Evolutionary conservation across 768 basidiomycete species (phyloP), one percentile per base, ranked within the genome.

Genomic region (Guyanaporus albipodus): DNA sequence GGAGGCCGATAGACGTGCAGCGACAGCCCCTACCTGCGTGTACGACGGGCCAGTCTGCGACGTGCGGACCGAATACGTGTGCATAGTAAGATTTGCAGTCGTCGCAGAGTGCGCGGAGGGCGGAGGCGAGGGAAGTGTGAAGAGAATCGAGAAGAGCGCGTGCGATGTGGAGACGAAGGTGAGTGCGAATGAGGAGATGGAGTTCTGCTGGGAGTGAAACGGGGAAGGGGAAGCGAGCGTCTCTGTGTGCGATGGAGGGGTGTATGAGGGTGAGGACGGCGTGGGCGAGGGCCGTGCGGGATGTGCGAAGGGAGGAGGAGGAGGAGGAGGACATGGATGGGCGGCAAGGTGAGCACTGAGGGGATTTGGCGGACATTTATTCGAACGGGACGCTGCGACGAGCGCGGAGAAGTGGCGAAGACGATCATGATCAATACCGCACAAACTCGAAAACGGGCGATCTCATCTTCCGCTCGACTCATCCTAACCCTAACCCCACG

Each of bases 11-110:
- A 33, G 60, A 55, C 33, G 57, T 46, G 56, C 79, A 80, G n/a
- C 65, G 64, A 55, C 79, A 81, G 14, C 73, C 68, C 2, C 76
- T 70, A 7, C 61, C 64, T 32, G 57, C 61, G 38, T 67, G 70
- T 44, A 77, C 74, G 44, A 76, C 72, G 35, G 75, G 73, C 79
- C 79, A 81, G 37, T 74, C 69, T 59, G 74, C 78, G 8, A 79
- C 65, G 49, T 75, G 72, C 24, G 67, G 66, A 1, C 79, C 79
- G 50, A 73, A 80, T 21, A 81, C 75, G 47, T 78, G 75, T 18
- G 74, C 60, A 55, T 79, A 73, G 57, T 76, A 80, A 17, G 71
- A 66, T 52, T 70, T 64, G 60, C 77, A 79, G 46, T 79, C 73
- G 27, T 70, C 56, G 55, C 77, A 79, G 51, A 80, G 70, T 36